Conservation (phyloP, 768 basidiomycete genomes). For the Suillus plorans region DNA sequence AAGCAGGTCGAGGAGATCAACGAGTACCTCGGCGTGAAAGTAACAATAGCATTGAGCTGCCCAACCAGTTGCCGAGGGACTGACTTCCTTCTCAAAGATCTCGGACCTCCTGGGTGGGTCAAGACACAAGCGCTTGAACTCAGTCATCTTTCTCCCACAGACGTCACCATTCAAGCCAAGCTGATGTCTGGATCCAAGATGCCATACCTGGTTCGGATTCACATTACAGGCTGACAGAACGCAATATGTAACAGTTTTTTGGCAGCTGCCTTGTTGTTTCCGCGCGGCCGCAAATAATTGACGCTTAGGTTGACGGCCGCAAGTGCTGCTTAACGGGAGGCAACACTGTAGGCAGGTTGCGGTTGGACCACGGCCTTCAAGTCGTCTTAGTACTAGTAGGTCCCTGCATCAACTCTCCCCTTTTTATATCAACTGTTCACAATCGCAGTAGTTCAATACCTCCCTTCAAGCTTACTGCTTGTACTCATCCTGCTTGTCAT, state of each 20-base stretch:
- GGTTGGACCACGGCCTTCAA: constrained; percentile 4
- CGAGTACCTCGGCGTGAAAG: constrained; percentile 98
- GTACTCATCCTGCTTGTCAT: neutral
- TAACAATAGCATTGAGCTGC: constrained; percentile 92
- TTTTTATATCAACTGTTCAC: constrained; percentile 3
- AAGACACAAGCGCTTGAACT: constrained; percentile 96
- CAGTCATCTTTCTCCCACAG: constrained; percentile 87
- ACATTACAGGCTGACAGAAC: neutral
- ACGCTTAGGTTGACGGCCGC: constrained; percentile 1
- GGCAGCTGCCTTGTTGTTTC: constrained; percentile 5
- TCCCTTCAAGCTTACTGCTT: neutral
- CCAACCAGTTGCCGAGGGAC: constrained; percentile 88
- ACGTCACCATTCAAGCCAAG: constrained; percentile 93
- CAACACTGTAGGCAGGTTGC: neutral
- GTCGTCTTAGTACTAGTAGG: neutral
- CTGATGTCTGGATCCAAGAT: constrained; percentile 73
- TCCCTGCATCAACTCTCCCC: neutral
- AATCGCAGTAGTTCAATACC: neutral
- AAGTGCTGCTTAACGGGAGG: constrained; percentile 1
- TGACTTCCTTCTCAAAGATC: constrained; percentile 92
- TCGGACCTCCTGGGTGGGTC: constrained; percentile 94
- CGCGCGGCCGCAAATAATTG: constrained; percentile 1
- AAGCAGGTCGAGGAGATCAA: constrained; percentile 99
- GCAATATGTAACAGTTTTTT: constrained; percentile 4
- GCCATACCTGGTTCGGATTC: constrained; percentile 1